Percentiles rank a stretch among this genome's conserved stretches.
These are phyloP conservation scores for Raphanus hybrid DNA, from an alignment of 441 rosid genomes.

Conservation along the genomic window DNA sequence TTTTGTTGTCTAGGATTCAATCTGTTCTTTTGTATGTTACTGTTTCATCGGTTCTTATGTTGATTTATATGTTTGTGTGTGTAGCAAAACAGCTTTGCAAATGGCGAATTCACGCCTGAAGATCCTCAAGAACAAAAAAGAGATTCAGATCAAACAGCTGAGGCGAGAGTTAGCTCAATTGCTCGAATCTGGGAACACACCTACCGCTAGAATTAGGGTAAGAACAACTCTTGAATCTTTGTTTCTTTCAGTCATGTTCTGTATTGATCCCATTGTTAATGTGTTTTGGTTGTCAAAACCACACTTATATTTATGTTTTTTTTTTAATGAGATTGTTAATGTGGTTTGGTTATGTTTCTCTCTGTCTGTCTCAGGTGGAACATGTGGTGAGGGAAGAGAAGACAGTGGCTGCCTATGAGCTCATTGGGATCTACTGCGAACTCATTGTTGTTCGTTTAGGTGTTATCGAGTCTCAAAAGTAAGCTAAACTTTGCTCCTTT, in stretches of 20 bases:
- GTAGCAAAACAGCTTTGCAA: conserved; percentile 82
- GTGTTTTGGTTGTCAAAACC: neutral
- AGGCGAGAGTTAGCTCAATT: conserved; percentile 84
- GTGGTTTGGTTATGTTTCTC: neutral
- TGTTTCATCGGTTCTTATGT: conserved; percentile 20
- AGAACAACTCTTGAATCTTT: neutral
- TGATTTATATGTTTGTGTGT: conserved; percentile 9
- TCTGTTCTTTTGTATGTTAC: neutral
- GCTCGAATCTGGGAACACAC: conserved; percentile 82
- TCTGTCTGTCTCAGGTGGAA: conserved; percentile 65
- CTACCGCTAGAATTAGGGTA: conserved; percentile 87
- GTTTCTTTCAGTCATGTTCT: neutral
- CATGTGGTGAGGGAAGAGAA: conserved; percentile 97
- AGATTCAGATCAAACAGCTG: conserved; percentile 70
- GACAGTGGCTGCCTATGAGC: conserved; percentile 87
- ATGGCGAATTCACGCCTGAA: conserved; percentile 77
- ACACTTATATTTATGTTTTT: conserved; percentile 5
- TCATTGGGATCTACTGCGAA: conserved; percentile 86
- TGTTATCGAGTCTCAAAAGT: conserved; percentile 92
- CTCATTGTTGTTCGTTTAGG: conserved; percentile 82
- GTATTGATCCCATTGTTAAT: neutral
- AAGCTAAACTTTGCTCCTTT: conserved; percentile 26
- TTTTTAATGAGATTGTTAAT: too few species aligned
- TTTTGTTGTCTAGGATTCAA: neutral
- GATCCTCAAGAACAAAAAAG: conserved; percentile 78